phyloP scores from a whole-genome alignment of 257 asterid species.

The Plectranthus barbatus region DNA sequence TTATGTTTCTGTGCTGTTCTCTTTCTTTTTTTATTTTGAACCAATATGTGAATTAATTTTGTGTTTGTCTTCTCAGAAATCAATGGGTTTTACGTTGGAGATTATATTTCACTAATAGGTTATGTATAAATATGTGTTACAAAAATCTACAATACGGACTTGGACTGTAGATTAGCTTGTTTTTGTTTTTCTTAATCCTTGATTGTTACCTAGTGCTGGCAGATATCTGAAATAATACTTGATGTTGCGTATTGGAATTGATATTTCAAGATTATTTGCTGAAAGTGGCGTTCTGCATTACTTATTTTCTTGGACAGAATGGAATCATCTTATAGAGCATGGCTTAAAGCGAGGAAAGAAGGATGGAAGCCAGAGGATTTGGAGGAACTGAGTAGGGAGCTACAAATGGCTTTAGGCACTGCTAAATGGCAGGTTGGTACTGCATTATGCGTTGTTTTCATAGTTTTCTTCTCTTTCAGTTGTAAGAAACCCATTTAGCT shows the following conservation, averaged over 20 bases:
- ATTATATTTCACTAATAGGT: not conserved
- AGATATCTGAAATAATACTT: not conserved
- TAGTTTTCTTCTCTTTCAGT: not conserved
- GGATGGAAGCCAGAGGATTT: conserved; percentile 31
- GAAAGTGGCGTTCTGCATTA: not conserved
- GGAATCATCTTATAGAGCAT: conserved; percentile 72
- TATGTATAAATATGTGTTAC: too few relatives aligned
- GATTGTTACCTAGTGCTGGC: not conserved
- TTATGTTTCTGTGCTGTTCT: too few relatives aligned
- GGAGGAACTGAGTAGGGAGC: conserved; percentile 55
- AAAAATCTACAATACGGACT: too few relatives aligned
- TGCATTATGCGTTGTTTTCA: not conserved
- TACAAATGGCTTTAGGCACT: conserved; percentile 71
- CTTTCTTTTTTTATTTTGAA: too few relatives aligned
- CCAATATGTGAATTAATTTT: not conserved
- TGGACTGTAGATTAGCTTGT: not conserved
- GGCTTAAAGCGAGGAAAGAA: conserved; percentile 60
- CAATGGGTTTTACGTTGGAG: not conserved
- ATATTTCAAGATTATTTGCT: not conserved
- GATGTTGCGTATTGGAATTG: not conserved
- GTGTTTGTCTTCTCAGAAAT: not conserved
- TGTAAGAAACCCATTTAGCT: not conserved
- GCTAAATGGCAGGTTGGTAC: conserved; percentile 79
- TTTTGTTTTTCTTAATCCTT: not conserved
- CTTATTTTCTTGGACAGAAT: conserved; percentile 41